phyloP scores from a whole-genome alignment of 2,329 filamentous ascomycete species.

The Atkinsonella hypoxylon region DNA sequence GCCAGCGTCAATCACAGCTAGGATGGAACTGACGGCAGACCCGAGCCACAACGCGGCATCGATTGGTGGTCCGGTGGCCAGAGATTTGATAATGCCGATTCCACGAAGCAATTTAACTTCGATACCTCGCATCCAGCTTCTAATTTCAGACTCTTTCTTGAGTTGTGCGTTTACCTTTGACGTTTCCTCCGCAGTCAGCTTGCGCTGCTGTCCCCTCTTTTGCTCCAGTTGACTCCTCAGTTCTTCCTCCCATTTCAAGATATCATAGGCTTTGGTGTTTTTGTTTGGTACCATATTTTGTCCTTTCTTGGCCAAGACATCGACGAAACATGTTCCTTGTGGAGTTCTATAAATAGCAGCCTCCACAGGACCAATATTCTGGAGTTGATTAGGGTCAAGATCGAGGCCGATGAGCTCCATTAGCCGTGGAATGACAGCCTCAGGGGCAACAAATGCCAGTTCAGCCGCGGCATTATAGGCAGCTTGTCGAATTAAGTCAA shows the following conservation, averaged over 20 bases:
- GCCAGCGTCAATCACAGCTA: constrained; percentile 66
- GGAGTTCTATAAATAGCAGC: constrained; percentile 87
- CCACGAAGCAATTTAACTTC: constrained; percentile 67
- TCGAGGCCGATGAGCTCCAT: constrained; percentile 64
- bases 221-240: constrained; percentile 75
- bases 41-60: constrained; percentile 84
- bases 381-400: constrained; percentile 57
- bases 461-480: constrained; percentile 81
- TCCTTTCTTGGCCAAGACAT: constrained; percentile 77
- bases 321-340: constrained; percentile 78
- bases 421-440: constrained; percentile 63
- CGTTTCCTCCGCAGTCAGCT: constrained; percentile 79
- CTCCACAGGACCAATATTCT: constrained; percentile 70
- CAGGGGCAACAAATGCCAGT: constrained; percentile 84
- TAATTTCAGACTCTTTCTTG: constrained; percentile 72
- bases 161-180: constrained; percentile 85
- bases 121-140: constrained; percentile 55
- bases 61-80: constrained; percentile 79
- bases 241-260: constrained; percentile 94
- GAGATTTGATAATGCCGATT: constrained; percentile 70
- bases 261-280: constrained; percentile 90
- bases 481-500: constrained; percentile 44
- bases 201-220: constrained; percentile 86
- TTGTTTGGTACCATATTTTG: constrained; percentile 63
- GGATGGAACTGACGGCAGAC: constrained; percentile 59